Evolutionary conservation across 345 rosid genomes (phyloP).

Genomic region (Trapa bicornis): DNA sequence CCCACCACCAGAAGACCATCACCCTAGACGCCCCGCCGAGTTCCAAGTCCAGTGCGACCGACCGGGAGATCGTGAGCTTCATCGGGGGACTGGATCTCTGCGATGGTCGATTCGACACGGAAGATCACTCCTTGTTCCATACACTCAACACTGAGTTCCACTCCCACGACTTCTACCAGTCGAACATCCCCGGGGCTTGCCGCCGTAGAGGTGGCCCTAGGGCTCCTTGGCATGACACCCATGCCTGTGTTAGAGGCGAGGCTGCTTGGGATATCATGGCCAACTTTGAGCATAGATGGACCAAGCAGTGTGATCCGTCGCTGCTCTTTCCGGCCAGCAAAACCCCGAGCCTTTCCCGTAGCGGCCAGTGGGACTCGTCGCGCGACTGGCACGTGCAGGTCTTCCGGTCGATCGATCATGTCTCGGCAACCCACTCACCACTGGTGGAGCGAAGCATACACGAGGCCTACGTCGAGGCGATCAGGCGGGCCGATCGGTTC

Average conservation of each 20-base stretch:
- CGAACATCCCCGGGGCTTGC: conserved; percentile 50
- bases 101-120: conserved; percentile 72
- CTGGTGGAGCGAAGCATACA: conserved; percentile 63
- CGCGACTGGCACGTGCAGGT: conserved; percentile 73
- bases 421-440: conserved; percentile 38
- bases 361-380: conserved; percentile 1
- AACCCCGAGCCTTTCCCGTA: conserved; percentile 22
- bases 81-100: conserved; percentile 78
- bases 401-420: conserved; percentile 60
- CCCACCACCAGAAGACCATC: conserved; percentile 85
- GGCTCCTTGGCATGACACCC: conserved; percentile 89
- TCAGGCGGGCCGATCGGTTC: conserved; percentile 61
- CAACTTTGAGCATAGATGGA: conserved; percentile 87
- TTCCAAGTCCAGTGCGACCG: conserved; percentile 10
- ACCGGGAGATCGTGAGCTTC: conserved; percentile 66
- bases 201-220: conserved; percentile 80
- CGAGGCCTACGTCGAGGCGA: conserved; percentile 63
- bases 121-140: conserved; percentile 65
- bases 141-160: conserved; percentile 37
- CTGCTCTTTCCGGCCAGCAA: conserved; percentile 28
- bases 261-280: conserved; percentile 63
- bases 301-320: conserved; percentile 55
- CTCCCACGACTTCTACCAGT: conserved; percentile 54
- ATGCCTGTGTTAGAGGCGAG: conserved; percentile 50
- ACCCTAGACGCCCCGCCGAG: conserved; percentile 37